phyloP scores from a whole-genome alignment of 371 early-diverging fungal genomes.

The Capniomyces stellatus region DNA sequence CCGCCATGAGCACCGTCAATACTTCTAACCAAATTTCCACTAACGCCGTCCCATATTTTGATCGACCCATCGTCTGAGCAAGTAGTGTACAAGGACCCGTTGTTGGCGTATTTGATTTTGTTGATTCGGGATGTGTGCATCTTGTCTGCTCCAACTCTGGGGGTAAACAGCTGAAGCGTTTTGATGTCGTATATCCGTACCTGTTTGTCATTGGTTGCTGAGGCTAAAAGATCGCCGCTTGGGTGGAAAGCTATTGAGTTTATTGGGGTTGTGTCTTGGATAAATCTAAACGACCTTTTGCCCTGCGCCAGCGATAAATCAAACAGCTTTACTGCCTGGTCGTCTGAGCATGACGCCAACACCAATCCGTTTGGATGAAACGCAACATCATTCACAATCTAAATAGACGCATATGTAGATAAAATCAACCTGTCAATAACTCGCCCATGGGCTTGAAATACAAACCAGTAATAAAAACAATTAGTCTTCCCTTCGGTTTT shows the following conservation, averaged over 20 bases:
- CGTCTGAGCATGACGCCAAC: constrained; percentile 74
- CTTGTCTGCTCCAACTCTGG: constrained; percentile 3
- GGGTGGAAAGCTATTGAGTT: constrained; percentile 69
- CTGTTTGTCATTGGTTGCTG: constrained; percentile 50
- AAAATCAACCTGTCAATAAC: no score
- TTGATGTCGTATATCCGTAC: constrained; percentile 73
- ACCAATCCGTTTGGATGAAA: constrained; percentile 87
- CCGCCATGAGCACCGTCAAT: constrained; percentile 60
- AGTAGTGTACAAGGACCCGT: constrained; percentile 53
- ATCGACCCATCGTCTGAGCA: constrained; percentile 70
- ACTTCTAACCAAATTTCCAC: constrained; percentile 46
- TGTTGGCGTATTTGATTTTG: constrained; percentile 49
- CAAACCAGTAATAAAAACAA: no score
- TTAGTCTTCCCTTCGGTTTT: no score
- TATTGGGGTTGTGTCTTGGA: constrained; percentile 52
- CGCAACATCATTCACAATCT: constrained; percentile 48
- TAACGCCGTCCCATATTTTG: constrained; percentile 68
- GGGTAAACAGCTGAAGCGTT: constrained; percentile 27
- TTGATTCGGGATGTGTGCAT: constrained; percentile 46
- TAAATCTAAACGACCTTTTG: constrained; percentile 66
- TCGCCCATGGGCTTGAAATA: no score
- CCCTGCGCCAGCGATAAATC: constrained; percentile 63
- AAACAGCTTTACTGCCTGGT: constrained; percentile 67
- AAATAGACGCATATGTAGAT: background rate
- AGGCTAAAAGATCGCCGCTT: constrained; percentile 57